Evolutionary conservation across 2,329 filamentous ascomycete species (phyloP), one percentile per base, ranked within the genome.

Genomic region (Alternaria brassicae): DNA sequence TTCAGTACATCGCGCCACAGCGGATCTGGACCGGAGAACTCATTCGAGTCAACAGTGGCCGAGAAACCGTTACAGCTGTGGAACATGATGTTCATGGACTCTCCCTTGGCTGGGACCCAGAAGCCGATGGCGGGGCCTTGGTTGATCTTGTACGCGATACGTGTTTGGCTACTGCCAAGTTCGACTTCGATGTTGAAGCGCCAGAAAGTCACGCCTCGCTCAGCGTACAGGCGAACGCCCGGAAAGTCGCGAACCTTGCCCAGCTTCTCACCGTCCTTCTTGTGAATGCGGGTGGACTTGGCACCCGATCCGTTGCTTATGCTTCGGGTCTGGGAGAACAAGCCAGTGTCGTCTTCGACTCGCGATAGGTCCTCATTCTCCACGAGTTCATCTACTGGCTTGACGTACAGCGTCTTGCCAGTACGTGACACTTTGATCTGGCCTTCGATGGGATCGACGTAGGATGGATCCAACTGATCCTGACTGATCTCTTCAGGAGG

Each of bases 81-180:
- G 80, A 97, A 99, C 93, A 98, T 97, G 75, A 97, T 91, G 80
- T 98, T 97, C 95, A 99, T 99, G 2, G 91, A 87, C 75, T 96
- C 85, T 15, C 88, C 90, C 49, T 84, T 86, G 30, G 90, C 90
- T 5, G 96, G 95, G 0, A 99, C 92, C 94, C 95, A 99, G 77
- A 99, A 99, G 1, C 90, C 92, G 52, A 91, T 88, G 2, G 92
- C 88, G 6, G 94, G 93, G 0, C 95, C 94, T 45, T 89, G 86
- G 73, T 99, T 99, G 81, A 99, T 96, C 53, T 93, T 91, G 78
- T 99, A 99, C 0, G 93, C 94, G 64, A 99, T 91, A 37, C 94
- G 89, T 70, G 93, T 88, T 78, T 98, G 91, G 58, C 83, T 85
- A 19, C 88, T 83, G 4, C 86, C 85, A 15, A 99, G 86, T 78